phyloP scores from a whole-genome alignment of 192 early-diverging fungal genomes.

The Backusella sp. region DNA sequence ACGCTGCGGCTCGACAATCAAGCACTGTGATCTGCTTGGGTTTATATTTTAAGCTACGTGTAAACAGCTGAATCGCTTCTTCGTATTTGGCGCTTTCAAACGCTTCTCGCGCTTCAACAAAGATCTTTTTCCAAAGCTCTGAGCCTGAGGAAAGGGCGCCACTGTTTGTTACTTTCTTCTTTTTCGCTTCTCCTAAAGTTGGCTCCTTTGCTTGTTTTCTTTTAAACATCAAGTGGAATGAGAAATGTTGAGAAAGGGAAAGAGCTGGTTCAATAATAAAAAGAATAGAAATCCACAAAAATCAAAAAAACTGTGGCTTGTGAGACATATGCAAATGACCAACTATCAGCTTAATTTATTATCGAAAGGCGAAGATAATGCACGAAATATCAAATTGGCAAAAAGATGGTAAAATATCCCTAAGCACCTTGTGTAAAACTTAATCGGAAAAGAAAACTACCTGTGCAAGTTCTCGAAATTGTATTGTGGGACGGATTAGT shows the following conservation, averaged over 20 bases:
- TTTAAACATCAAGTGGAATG: background rate
- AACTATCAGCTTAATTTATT: too few relatives aligned
- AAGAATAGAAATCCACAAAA: too few relatives aligned
- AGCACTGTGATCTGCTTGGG: background rate
- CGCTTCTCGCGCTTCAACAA: background rate
- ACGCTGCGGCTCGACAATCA: conserved; percentile 9
- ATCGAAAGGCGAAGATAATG: too few relatives aligned
- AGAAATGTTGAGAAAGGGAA: background rate
- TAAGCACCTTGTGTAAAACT: too few relatives aligned
- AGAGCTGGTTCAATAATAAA: background rate
- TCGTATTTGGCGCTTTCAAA: background rate
- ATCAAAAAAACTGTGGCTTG: too few relatives aligned
- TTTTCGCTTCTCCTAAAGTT: background rate
- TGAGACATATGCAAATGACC: too few relatives aligned
- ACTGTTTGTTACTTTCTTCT: background rate
- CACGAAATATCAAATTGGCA: too few relatives aligned
- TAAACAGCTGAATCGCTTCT: conserved; percentile 2
- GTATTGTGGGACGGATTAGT: too few relatives aligned
- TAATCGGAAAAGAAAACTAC: too few relatives aligned
- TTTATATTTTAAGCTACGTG: background rate
- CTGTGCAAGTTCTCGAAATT: too few relatives aligned
- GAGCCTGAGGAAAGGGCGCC: background rate
- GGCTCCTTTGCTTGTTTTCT: background rate
- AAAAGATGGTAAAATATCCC: too few relatives aligned
- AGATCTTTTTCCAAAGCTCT: background rate